Percentiles rank a stretch among this genome's conserved stretches.
Evolutionary conservation across 1,284 basidiomycete genomes (phyloP).

Genomic region (Tilletia indica): DNA sequence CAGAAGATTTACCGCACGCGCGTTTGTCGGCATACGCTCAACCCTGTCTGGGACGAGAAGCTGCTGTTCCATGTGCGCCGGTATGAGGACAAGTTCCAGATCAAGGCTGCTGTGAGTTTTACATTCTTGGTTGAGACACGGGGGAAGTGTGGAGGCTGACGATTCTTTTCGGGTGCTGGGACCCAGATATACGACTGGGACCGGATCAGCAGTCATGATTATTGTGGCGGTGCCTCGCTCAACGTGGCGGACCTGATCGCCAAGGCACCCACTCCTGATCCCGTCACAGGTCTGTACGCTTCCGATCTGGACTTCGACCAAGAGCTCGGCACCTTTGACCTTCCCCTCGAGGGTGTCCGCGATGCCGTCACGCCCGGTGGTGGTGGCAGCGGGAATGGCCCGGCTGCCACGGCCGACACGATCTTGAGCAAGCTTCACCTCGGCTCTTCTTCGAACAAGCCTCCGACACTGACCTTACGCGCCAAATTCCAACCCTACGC

Average conservation of each 20-base stretch:
- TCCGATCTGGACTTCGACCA: conserved; percentile 21
- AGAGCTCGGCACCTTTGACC: conserved; percentile 33
- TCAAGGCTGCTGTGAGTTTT: conserved; percentile 27
- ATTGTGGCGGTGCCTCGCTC: conserved; percentile 42
- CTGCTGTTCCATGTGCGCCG: conserved; percentile 88
- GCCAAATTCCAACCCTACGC: conserved; percentile 95
- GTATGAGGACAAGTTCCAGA: conserved; percentile 67
- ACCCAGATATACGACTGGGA: conserved; percentile 52
- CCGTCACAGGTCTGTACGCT: conserved; percentile 40
- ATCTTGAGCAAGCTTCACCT: neutral
- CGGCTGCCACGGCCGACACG: neutral
- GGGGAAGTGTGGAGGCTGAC: neutral
- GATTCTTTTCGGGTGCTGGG: neutral
- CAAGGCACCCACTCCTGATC: conserved; percentile 39
- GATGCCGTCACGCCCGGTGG: conserved; percentile 17
- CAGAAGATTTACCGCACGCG: conserved; percentile 95
- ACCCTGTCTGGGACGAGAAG: conserved; percentile 92
- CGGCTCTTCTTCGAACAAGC: conserved; percentile 16
- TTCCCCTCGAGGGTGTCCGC: conserved; percentile 35
- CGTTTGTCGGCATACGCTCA: conserved; percentile 62
- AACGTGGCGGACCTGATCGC: conserved; percentile 39
- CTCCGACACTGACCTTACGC: conserved; percentile 58
- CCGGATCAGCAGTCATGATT: conserved; percentile 49
- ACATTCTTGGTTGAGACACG: too few species aligned
- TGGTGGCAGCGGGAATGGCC: too few species aligned